A percentile compares a stretch with the other conserved stretches of the same genome.
Evolutionary conservation across 75 land plant genomes (phyloP).

Genomic region (Ceratopteris richardii): DNA sequence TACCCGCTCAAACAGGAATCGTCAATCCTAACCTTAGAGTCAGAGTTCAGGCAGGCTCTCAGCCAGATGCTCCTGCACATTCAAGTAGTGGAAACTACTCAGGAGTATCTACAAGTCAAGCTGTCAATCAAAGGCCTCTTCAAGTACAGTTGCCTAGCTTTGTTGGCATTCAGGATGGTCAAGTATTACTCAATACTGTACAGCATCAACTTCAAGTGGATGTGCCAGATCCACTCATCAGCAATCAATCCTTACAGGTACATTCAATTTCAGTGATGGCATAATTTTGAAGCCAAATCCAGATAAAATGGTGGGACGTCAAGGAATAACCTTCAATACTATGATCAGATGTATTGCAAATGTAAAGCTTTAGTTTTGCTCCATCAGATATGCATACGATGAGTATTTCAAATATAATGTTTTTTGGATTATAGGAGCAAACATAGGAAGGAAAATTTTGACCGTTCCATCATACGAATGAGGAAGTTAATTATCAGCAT

Average conservation of each 20-base stretch:
- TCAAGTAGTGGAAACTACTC: neutral
- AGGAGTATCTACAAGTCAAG: neutral
- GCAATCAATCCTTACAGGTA: slow-evolving; percentile 1
- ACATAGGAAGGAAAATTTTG: no score
- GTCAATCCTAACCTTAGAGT: slow-evolving; percentile 7
- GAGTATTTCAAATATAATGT: neutral
- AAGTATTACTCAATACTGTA: neutral
- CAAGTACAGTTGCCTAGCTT: slow-evolving; percentile 7
- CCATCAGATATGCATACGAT: neutral
- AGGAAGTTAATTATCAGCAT: no score
- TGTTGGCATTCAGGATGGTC: slow-evolving; percentile 9
- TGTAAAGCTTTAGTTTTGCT: neutral
- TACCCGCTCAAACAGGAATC: slow-evolving; percentile 33
- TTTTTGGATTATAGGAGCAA: neutral
- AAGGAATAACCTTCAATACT: neutral
- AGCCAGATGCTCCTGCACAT: neutral
- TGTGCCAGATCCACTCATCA: neutral
- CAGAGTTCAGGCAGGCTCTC: slow-evolving; percentile 7
- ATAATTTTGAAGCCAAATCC: neutral
- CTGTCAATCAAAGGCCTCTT: slow-evolving; percentile 5
- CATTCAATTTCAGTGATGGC: neutral
- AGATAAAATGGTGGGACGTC: no score
- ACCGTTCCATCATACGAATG: no score
- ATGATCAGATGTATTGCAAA: neutral
- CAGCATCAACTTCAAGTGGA: neutral